Conservation (phyloP, 352 stramenopile species). For the Phytopythium vexans region DNA sequence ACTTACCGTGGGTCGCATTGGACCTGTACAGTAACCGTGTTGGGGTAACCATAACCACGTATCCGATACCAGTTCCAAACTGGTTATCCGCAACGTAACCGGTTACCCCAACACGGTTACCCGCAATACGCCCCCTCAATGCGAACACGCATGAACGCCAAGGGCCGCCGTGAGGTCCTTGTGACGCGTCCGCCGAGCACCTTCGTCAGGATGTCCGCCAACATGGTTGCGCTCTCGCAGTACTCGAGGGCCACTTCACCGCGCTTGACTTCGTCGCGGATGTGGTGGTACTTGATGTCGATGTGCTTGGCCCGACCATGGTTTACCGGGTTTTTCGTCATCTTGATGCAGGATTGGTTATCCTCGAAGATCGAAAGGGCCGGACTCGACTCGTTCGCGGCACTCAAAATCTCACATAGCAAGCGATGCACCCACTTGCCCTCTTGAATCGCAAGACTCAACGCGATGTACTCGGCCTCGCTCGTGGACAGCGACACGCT, state of each 20-base stretch:
- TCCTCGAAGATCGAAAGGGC: conserved; percentile 10
- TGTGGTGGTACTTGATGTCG: conserved; percentile 21
- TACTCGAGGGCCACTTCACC: conserved; percentile 14
- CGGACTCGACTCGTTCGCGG: background rate
- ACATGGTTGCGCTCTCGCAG: conserved; percentile 8
- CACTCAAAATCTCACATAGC: conserved; percentile 4
- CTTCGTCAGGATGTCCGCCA: conserved; percentile 17
- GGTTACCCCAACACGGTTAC: too few relatives aligned
- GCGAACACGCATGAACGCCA: too few relatives aligned
- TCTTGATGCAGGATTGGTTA: conserved; percentile 13
- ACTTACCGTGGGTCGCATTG: too few relatives aligned
- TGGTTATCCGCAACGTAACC: too few relatives aligned
- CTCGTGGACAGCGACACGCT: conserved; percentile 14
- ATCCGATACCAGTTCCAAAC: too few relatives aligned
- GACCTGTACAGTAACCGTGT: too few relatives aligned
- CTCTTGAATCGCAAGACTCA: conserved; percentile 10
- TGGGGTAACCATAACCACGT: too few relatives aligned
- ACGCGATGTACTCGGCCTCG: conserved; percentile 10
- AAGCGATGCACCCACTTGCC: conserved; percentile 11
- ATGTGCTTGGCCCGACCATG: conserved; percentile 28
- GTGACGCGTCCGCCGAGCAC: conserved; percentile 3
- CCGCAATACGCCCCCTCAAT: too few relatives aligned
- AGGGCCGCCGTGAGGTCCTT: too few relatives aligned
- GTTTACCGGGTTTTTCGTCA: conserved; percentile 14
- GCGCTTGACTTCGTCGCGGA: conserved; percentile 22